Percentiles rank a stretch among this genome's conserved stretches.
These are phyloP conservation scores for Karstenula rhodostoma DNA, from an alignment of 2,329 filamentous ascomycete genomes.

Conservation along the genomic window DNA sequence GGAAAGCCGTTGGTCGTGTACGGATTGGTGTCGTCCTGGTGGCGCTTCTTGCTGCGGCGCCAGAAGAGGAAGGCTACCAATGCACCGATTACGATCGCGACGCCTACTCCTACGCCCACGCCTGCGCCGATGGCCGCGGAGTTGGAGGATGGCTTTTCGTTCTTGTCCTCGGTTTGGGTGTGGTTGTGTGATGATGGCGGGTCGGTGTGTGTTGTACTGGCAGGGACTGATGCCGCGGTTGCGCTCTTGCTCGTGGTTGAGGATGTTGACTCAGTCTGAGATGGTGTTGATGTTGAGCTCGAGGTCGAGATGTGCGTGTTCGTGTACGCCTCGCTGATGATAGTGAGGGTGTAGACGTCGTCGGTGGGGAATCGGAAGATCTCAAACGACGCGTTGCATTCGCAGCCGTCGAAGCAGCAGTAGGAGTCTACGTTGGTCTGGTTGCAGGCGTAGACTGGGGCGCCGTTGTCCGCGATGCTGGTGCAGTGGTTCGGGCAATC, in stretches of 20 bases:
- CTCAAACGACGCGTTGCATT: slow-evolving; percentile 30
- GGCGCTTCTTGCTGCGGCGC: slow-evolving; percentile 16
- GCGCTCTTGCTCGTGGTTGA: not conserved
- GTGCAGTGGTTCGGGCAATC: slow-evolving; percentile 38
- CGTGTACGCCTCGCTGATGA: slow-evolving; percentile 35
- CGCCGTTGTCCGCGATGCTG: slow-evolving; percentile 32
- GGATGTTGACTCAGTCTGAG: not conserved
- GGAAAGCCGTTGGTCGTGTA: not conserved
- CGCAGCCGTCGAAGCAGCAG: slow-evolving; percentile 38
- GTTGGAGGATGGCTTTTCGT: not conserved
- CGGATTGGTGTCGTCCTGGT: not conserved
- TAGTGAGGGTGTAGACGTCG: slow-evolving; percentile 36
- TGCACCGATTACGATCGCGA: slow-evolving; percentile 13
- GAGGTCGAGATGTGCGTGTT: slow-evolving; percentile 24
- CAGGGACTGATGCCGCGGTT: not conserved
- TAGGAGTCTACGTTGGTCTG: slow-evolving; percentile 32
- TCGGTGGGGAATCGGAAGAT: slow-evolving; percentile 28
- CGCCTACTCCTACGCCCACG: slow-evolving; percentile 24
- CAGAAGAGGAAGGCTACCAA: slow-evolving; percentile 21
- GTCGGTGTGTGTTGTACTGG: not conserved
- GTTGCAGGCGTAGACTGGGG: slow-evolving; percentile 37
- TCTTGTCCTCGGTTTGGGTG: not conserved
- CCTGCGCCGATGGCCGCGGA: slow-evolving; percentile 25
- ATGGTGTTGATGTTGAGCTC: not conserved
- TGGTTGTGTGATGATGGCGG: not conserved